These are phyloP conservation scores for Fusarium dimerum DNA, from an alignment of 2,329 filamentous ascomycete genomes.

Conservation along the genomic window DNA sequence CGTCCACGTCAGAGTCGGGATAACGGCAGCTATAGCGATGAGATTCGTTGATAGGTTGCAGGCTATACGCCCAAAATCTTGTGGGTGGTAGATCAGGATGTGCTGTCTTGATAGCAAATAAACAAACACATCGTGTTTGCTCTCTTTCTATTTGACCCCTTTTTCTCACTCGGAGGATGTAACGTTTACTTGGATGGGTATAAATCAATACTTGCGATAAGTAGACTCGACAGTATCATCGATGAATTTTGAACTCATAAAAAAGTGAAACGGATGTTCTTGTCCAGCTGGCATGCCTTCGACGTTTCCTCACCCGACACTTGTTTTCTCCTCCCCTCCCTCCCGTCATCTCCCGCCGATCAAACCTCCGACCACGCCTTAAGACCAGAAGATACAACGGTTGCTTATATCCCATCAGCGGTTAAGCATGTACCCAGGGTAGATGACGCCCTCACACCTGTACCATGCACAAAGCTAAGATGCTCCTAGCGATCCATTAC, in stretches of 20 bases:
- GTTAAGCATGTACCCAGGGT: not conserved
- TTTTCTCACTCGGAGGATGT: too few relatives aligned
- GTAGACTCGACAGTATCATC: too few relatives aligned
- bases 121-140: too few relatives aligned
- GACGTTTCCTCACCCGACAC: not conserved
- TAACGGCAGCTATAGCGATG: not conserved
- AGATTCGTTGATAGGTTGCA: not conserved
- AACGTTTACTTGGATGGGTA: too few relatives aligned
- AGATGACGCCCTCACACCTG: not conserved
- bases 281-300: too few relatives aligned
- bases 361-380: not conserved
- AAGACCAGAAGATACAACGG: not conserved
- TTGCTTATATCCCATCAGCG: not conserved
- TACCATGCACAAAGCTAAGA: not conserved
- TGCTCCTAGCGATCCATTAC: not conserved
- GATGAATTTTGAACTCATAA: too few relatives aligned
- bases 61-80: not conserved
- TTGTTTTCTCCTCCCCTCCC: not conserved
- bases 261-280: too few relatives aligned
- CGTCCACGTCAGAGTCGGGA: not conserved
- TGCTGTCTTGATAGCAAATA: too few relatives aligned
- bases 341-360: not conserved
- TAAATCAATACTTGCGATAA: too few relatives aligned
- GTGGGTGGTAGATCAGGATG: not conserved
- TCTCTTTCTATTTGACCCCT: too few relatives aligned